phyloP scores from a whole-genome alignment of 768 basidiomycete genomes.

The Sarcomyxa edulis region DNA sequence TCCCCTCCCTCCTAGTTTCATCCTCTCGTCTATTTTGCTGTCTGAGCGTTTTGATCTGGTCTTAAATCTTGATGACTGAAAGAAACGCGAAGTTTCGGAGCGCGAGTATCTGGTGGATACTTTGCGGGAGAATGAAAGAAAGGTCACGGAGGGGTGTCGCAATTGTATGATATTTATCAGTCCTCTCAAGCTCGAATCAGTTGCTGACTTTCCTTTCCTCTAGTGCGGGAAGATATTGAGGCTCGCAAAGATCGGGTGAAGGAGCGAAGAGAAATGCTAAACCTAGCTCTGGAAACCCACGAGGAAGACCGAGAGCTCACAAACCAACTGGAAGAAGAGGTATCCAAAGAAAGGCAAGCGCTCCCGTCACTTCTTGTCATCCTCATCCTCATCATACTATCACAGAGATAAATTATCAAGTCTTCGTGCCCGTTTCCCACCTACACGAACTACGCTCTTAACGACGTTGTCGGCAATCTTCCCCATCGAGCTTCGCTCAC shows the following conservation, averaged over 20 bases:
- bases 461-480: constrained; percentile 73
- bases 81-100: constrained; percentile 70
- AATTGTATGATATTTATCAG: too few species aligned
- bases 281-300: constrained; percentile 34
- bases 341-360: constrained; percentile 34
- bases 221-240: constrained; percentile 26
- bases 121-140: constrained; percentile 42
- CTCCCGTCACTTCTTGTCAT: constrained; percentile 4
- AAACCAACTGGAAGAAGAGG: constrained; percentile 23
- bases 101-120: constrained; percentile 50
- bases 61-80: constrained; percentile 19
- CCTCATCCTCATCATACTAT: constrained; percentile 3
- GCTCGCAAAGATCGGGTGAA: constrained; percentile 18
- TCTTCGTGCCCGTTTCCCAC: constrained; percentile 44
- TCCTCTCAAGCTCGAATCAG: too few species aligned
- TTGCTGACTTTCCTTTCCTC: background rate
- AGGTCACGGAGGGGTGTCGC: too few species aligned
- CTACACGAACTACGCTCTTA: constrained; percentile 59
- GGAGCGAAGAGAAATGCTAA: constrained; percentile 41
- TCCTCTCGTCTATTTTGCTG: constrained; percentile 3
- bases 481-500: constrained; percentile 82
- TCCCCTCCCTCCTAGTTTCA: constrained; percentile 1
- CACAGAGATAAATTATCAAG: constrained; percentile 41
- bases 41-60: constrained; percentile 9
- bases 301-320: constrained; percentile 21